These are phyloP conservation scores for Ophiocordyceps camponoti-rufipedis DNA, from an alignment of 2,329 filamentous ascomycete species.

Conservation along the genomic window DNA sequence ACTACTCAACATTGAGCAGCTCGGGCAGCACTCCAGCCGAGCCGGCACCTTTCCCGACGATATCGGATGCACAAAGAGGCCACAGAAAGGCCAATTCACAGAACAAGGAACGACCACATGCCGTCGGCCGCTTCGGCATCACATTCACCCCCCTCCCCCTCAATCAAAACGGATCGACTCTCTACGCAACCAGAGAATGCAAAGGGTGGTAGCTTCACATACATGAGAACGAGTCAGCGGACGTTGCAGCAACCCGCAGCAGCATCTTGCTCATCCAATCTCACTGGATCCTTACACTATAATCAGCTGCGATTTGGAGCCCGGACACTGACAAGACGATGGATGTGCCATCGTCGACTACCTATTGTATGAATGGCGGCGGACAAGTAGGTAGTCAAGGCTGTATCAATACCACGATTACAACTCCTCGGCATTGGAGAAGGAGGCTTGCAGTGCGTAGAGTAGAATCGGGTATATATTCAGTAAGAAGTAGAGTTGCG, in stretches of 20 bases:
- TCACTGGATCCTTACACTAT: no score
- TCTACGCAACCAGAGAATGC: background rate
- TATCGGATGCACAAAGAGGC: background rate
- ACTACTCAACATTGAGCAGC: slow-evolving; percentile 31
- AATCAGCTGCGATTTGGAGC: no score
- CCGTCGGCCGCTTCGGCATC: background rate
- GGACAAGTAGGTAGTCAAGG: no score
- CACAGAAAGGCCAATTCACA: background rate
- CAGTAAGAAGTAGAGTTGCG: background rate
- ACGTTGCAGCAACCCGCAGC: no score
- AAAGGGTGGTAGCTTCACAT: background rate
- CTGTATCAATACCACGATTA: no score
- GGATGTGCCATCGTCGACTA: no score
- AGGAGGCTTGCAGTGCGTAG: background rate
- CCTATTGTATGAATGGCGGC: no score
- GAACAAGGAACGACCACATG: background rate
- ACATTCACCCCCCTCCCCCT: background rate
- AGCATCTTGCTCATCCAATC: no score
- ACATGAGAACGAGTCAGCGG: background rate
- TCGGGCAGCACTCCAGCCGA: slow-evolving; percentile 16
- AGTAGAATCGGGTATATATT: background rate
- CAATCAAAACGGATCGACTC: background rate
- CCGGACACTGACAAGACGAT: no score
- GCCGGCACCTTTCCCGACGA: background rate
- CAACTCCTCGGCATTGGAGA: no score